Base-by-base conservation (phyloP, 1,284 basidiomycete genomes). In the Moniliophthora roreri region DNA sequence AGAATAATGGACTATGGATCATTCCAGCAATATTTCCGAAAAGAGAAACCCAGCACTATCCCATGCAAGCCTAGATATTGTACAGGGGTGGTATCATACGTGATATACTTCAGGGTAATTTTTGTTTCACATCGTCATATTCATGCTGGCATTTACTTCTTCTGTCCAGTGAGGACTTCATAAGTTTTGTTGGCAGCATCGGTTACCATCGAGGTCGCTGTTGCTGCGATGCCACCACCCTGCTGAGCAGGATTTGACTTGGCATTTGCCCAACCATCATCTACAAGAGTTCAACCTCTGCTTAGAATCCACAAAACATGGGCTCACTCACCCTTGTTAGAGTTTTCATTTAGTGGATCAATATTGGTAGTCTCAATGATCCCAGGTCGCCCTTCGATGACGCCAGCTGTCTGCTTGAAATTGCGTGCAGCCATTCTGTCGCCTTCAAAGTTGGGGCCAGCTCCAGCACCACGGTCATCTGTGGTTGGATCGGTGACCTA, bases 361-460 rank as follows among this genome's bases (percentile, higher is more conserved):
- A 81, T 78, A 55, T 80, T 69, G 13, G 77, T 66, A 24, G 70
- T 63, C 63, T 82, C 79, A 59, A 82, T 79, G 58, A 81, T 78
- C 15, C 79, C 78, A 6, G 79, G 77, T 10, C 72, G 72, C n/a
- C 71, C 75, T 62, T 82, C 79, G 45, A 77, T 65, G 44, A 79
- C 77, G 32, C 77, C 76, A 1, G 77, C 71, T 3, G 69, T 66
- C 52, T 72, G 53, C 50, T 67, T 73, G 62, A 75, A 69, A 41
- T 63, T 67, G 21, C 69, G 71, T 50, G 58, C 54, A 16, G 52
- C 49, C 35, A 51, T 50, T 23, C 26, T 18, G 13, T 50, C 49
- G 18, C 50, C 48, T 34, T 57, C 56, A 60, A 77, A 77, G 51
- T 68, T 64, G 23, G 65, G 53, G n/a, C 68, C 69, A 4, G 72